phyloP scores from a whole-genome alignment of 2,329 filamentous ascomycete genomes.

The Proliferodiscus dingleyae region DNA sequence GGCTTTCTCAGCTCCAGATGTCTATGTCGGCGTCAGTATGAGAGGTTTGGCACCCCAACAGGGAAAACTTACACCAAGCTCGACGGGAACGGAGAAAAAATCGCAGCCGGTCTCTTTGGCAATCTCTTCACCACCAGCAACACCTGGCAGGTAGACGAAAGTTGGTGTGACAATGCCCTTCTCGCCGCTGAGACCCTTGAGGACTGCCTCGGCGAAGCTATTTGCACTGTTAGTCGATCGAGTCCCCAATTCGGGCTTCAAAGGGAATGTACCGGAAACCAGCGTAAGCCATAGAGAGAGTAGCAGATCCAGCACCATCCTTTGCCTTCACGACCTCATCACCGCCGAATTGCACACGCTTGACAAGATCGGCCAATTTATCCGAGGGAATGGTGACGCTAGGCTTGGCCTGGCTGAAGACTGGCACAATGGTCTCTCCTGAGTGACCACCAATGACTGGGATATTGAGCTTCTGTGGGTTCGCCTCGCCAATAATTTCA shows the following conservation, averaged over 20 bases:
- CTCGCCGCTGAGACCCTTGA: slow-evolving; percentile 90
- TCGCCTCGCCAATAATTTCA: slow-evolving; percentile 73
- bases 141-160: slow-evolving; percentile 90
- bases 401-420: slow-evolving; percentile 89
- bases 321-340: slow-evolving; percentile 96
- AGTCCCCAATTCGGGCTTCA: background rate
- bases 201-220: slow-evolving; percentile 90
- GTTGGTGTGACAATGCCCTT: slow-evolving; percentile 91
- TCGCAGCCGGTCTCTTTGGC: slow-evolving; percentile 78
- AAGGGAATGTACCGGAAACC: slow-evolving; percentile 68
- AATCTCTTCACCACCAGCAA: slow-evolving; percentile 81
- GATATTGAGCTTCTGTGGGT: slow-evolving; percentile 77
- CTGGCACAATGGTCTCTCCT: slow-evolving; percentile 93
- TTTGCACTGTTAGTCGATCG: slow-evolving; percentile 12
- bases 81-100: slow-evolving; percentile 93
- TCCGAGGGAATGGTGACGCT: slow-evolving; percentile 76
- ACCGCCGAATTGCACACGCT: slow-evolving; percentile 97
- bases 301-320: slow-evolving; percentile 84
- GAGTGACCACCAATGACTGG: slow-evolving; percentile 97
- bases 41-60: slow-evolving; percentile 16
- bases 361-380: slow-evolving; percentile 84
- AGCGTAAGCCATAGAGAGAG: slow-evolving; percentile 91
- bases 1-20: slow-evolving; percentile 80
- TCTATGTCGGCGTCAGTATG: slow-evolving; percentile 45
- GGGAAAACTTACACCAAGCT: slow-evolving; percentile 75